Conservation (phyloP, 768 basidiomycete species). For the Trametes maxima region DNA sequence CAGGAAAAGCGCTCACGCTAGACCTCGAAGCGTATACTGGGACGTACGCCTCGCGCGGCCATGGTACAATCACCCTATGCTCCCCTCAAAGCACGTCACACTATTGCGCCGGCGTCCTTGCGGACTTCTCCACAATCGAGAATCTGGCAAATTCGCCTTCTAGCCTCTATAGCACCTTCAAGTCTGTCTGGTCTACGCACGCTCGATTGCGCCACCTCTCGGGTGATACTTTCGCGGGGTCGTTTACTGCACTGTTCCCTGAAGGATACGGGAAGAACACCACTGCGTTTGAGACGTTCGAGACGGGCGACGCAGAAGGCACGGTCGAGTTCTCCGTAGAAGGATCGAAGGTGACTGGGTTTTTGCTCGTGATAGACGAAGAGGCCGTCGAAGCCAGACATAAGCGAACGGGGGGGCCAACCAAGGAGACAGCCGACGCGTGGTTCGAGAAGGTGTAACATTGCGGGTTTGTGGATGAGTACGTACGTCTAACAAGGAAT, state of each 20-base stretch:
- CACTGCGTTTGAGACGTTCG: conserved; percentile 19
- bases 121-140: conserved; percentile 29
- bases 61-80: conserved; percentile 43
- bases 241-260: conserved; percentile 37
- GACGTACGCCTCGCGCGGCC: conserved; percentile 41
- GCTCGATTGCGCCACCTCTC: conserved; percentile 32
- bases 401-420: not conserved
- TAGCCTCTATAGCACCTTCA: conserved; percentile 17
- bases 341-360: not conserved
- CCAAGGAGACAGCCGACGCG: conserved; percentile 9
- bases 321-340: conserved; percentile 1
- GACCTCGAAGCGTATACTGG: conserved; percentile 37
- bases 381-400: conserved; percentile 1
- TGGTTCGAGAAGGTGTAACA: conserved; percentile 7
- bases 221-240: conserved; percentile 17
- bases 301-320: conserved; percentile 5
- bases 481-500: not conserved
- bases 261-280: conserved; percentile 38
- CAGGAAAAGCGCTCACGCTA: not conserved
- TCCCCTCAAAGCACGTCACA: conserved; percentile 28
- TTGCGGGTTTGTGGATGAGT: not conserved
- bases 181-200: conserved; percentile 40
- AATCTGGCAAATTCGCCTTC: not conserved
- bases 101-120: conserved; percentile 30
- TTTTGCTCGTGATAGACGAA: conserved; percentile 9